Evolutionary conservation across 129 eudicot species (phyloP).

Genomic region (Tagetes erecta): DNA sequence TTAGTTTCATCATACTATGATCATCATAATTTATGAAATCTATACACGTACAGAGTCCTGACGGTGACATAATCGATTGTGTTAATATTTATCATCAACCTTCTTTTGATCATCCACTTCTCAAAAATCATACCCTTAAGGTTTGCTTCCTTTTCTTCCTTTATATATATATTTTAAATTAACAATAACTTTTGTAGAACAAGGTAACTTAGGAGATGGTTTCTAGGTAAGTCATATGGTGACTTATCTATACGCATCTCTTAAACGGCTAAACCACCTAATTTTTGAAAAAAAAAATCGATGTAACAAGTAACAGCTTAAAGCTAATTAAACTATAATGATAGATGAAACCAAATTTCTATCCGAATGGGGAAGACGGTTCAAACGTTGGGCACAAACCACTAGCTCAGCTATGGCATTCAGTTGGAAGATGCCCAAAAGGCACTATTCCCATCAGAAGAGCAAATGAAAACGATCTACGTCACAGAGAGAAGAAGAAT

Average conservation of each 20-base stretch:
- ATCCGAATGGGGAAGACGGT: constrained; percentile 45
- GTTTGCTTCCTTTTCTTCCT: constrained; percentile 25
- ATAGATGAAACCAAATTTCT: constrained; percentile 68
- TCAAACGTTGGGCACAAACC: constrained; percentile 12
- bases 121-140: constrained; percentile 73
- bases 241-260: too few species aligned
- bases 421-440: constrained; percentile 59
- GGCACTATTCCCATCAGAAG: constrained; percentile 79
- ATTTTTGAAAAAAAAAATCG: too few species aligned
- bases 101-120: constrained; percentile 86
- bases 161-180: neutral
- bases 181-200: too few species aligned
- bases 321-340: neutral
- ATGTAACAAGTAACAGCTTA: neutral
- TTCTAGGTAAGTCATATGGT: too few species aligned
- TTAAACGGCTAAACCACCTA: too few species aligned
- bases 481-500: constrained; percentile 61
- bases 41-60: constrained; percentile 54
- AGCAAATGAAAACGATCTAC: constrained; percentile 59
- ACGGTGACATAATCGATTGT: constrained; percentile 82
- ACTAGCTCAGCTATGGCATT: constrained; percentile 66
- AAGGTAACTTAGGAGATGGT: too few species aligned
- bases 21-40: neutral
- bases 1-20: neutral
- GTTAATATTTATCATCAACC: constrained; percentile 66